Evolutionary conservation across 192 early-diverging fungal species (phyloP), one percentile per base, ranked within the genome.

Genomic region (Entrophospora sp.): DNA sequence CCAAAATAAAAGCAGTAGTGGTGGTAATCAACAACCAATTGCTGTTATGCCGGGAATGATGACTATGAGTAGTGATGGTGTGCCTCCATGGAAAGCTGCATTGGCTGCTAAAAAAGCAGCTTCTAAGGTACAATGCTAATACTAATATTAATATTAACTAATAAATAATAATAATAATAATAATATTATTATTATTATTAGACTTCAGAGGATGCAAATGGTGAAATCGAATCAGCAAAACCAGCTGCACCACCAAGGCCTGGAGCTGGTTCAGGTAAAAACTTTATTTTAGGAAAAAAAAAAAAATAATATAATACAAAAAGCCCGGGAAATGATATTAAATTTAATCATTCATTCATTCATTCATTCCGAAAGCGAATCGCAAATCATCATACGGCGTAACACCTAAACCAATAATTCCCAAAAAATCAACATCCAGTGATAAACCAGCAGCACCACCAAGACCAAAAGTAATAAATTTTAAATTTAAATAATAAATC

Each of bases 61-160:
- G 0, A 69, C 72, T 43, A 67, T 69, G 3, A 74, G 69, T 35
- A 51, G 67, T 58, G 65, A 66, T 46, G 80, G 80, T 61, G 75
- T 79, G 35, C 77, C 77, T 46, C 73, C 73, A 28, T 83, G 82
- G 82, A 81, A 79, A 56, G 77, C 77, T 9, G 78, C 78, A 56
- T 51, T 83, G 20, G 82, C 81, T 66, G 82, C 82, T 8, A 77
- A 76, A 70, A 81, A 80, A 55, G 77, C 82, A 46, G 75, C 75
- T 16, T 71, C 70, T 18, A 52, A 28, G 57, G 65, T 25, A 65
- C 4, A 14, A 13, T 28, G 9, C 4, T 40, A 24, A 2, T 16
- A 20, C 46, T 37, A 14, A 8, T 20, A n/a, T n/a, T n/a, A n/a
- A n/a, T n/a, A n/a, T n/a, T n/a, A n/a, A n/a, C n/a, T n/a, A n/a